Evolutionary conservation across 2,329 filamentous ascomycete species (phyloP), one percentile per base, ranked within the genome.

Genomic region (Fusarium anthophilum): DNA sequence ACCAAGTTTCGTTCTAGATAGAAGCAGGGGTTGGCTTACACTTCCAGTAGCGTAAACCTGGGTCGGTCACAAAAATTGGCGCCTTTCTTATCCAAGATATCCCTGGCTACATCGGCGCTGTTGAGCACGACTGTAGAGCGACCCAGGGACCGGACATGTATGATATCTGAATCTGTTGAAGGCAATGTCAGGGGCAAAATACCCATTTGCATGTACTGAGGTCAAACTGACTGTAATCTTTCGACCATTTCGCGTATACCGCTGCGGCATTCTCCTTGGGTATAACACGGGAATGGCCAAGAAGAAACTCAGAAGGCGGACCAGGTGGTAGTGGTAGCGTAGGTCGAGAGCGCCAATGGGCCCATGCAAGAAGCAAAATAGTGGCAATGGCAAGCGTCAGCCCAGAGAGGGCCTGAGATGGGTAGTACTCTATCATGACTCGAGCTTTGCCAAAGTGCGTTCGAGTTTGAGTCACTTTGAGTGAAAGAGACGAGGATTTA

Each of bases 61-160:
- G 85, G 86, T 15, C 85, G 78, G 70, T 86, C 83, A 53, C 79
- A 80, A 69, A 85, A 87, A 57, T 84, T 87, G 63, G 80, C 80
- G 5, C 85, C 84, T 43, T 83, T 80, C 62, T 82, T 83, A 48
- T 86, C 83, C 13, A 87, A 79, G 14, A 87, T 75, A n/a, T 86
- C 84, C 37, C 77, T 78, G 32, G 85, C 84, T 7, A 81, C 75
- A 22, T 74, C 37, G 20, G 67, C 63, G 47, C 76, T 80, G 56
- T 80, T 79, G 18, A 80, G 77, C 12, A 79, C 73, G 24, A 80
- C 67, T 30, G 79, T 80, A 60, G 79, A 80, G 43, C 78, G 80
- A 24, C 80, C 79, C 10, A 82, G 61, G 13, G 79, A 77, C 39
- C 73, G 76, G 37, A 80, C 72, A 48, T 81, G 73, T 30, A 82